Conservation (phyloP, 2,329 filamentous ascomycete species). For the Paracorniculantispora psalliotae region DNA sequence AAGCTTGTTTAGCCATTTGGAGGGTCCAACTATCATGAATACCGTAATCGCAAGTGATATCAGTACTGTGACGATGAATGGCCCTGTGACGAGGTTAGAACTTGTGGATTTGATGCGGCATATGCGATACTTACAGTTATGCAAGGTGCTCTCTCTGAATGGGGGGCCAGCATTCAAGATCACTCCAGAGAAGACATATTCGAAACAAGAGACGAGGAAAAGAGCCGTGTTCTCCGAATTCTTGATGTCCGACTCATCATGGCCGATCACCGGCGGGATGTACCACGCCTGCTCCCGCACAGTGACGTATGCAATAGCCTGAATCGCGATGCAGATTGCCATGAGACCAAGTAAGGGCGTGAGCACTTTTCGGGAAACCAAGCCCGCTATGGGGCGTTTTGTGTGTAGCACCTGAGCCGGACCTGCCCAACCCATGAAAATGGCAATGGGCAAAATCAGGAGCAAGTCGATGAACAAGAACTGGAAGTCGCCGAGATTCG, state of each 20-base stretch:
- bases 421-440: slow-evolving; percentile 98
- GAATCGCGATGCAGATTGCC: slow-evolving; percentile 69
- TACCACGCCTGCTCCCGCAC: slow-evolving; percentile 84
- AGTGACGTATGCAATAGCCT: slow-evolving; percentile 66
- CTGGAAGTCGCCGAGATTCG: slow-evolving; percentile 95
- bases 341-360: slow-evolving; percentile 89
- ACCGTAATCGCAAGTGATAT: slow-evolving; percentile 61
- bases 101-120: not conserved
- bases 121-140: slow-evolving; percentile 62
- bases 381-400: slow-evolving; percentile 85
- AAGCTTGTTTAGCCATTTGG: slow-evolving; percentile 59
- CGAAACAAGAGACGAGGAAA: slow-evolving; percentile 87
- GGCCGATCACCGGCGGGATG: slow-evolving; percentile 70
- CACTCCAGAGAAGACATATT: slow-evolving; percentile 87
- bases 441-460: slow-evolving; percentile 90
- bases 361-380: slow-evolving; percentile 89
- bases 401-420: slow-evolving; percentile 70
- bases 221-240: slow-evolving; percentile 93
- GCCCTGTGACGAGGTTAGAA: slow-evolving; percentile 47
- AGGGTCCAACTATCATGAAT: slow-evolving; percentile 78
- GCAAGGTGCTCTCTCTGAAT: slow-evolving; percentile 73
- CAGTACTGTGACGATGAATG: slow-evolving; percentile 75
- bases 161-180: slow-evolving; percentile 88
- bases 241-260: slow-evolving; percentile 74
- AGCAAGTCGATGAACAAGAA: slow-evolving; percentile 93